A percentile compares a stretch with the other conserved stretches of the same genome.
These are phyloP conservation scores for Fusarium tjaetaba DNA, from an alignment of 2,329 filamentous ascomycete species.

Conservation along the genomic window DNA sequence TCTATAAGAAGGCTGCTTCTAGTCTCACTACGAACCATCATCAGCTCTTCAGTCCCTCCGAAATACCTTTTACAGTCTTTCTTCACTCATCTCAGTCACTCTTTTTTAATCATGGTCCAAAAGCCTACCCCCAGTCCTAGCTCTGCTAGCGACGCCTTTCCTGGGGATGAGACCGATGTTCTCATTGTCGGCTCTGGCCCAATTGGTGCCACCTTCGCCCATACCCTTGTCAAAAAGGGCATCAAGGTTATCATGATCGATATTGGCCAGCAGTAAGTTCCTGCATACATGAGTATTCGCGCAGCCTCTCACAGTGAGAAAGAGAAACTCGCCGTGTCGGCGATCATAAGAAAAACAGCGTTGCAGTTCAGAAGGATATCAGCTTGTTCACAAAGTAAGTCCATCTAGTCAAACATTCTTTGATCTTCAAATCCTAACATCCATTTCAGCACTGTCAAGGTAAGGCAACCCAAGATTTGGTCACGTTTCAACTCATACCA, in stretches of 20 bases:
- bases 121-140: background rate
- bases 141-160: background rate
- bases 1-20: background rate
- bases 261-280: background rate
- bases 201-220: slow-evolving; percentile 4
- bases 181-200: slow-evolving; percentile 3
- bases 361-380: slow-evolving; percentile 10
- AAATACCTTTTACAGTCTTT: rapidly evolving
- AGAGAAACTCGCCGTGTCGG: background rate
- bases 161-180: background rate
- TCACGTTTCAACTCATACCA: background rate
- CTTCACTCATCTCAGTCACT: background rate
- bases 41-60: rapidly evolving
- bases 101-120: background rate
- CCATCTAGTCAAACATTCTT: background rate
- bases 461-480: background rate
- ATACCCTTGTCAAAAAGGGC: background rate
- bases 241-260: slow-evolving; percentile 9
- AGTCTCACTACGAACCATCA: rapidly evolving
- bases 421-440: background rate
- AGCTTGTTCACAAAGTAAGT: slow-evolving; percentile 6
- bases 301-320: background rate
- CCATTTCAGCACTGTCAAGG: background rate
- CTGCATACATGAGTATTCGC: too few species aligned
- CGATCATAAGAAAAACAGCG: slow-evolving; percentile 10